Conservation (phyloP, 148 eudicot genomes). For the Rhododendron ferrugineum region DNA sequence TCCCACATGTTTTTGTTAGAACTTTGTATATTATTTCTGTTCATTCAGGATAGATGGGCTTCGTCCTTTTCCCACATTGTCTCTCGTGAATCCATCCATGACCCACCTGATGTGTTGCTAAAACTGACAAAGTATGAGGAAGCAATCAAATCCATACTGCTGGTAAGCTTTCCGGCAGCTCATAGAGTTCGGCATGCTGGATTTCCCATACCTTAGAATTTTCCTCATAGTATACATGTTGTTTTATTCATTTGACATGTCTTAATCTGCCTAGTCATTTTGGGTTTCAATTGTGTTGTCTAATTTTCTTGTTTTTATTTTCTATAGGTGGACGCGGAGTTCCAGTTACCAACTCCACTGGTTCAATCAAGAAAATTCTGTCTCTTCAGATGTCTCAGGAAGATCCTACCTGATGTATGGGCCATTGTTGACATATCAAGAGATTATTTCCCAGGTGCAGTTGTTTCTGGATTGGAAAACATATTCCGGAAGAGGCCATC, state of each 20-base stretch:
- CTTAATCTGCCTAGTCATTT: not conserved
- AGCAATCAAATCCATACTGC: not conserved
- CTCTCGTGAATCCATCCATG: not conserved
- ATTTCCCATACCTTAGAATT: not conserved
- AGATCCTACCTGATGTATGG: constrained; percentile 1
- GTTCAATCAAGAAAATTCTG: not conserved
- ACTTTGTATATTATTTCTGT: not conserved
- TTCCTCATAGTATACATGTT: not conserved
- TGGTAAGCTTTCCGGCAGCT: not conserved
- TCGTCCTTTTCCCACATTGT: not conserved
- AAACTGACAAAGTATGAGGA: not conserved
- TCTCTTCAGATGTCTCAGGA: not conserved
- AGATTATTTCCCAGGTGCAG: not conserved
- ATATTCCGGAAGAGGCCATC: constrained; percentile 2
- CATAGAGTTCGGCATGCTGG: not conserved
- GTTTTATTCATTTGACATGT: not conserved
- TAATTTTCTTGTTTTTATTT: not conserved
- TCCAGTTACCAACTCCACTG: not conserved
- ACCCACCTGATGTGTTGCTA: not conserved
- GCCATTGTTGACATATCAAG: constrained; percentile 1
- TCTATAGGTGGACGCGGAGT: not conserved
- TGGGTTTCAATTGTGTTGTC: not conserved
- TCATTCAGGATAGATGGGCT: not conserved
- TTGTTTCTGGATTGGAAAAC: not conserved
- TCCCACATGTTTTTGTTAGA: not conserved